Base-by-base conservation (phyloP, 495 filamentous ascomycete genomes). In the Aspergillus funiculosus region DNA sequence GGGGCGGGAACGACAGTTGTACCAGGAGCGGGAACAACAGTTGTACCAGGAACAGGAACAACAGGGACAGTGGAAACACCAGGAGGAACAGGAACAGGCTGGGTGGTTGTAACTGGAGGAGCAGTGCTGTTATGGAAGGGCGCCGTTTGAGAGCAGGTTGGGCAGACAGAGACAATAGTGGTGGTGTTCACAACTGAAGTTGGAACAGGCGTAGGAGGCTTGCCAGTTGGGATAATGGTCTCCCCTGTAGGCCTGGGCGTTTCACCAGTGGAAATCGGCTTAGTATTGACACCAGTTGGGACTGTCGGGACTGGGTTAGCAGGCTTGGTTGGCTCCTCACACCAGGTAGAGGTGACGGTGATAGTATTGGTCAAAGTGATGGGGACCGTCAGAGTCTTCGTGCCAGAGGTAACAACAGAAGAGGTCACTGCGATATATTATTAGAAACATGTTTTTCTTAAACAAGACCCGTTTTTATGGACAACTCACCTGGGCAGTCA, bases 361-460 rank as follows among this genome's bases (percentile, higher is more conserved):
- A 69, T 52, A 47, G 58, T 64, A 60, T 51, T 67, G 36, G 66
- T 69, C 51, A 52, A 25, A 13, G 65, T 68, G 32, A 68, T 52
- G 3, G 66, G 66, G 28, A 68, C 43, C 28, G 58, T 62, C 1
- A 28, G 43, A 43, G 61, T 64, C 46, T 42, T 44, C 25, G 51
- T 57, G 26, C 67, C 67, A 45, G 61, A 56, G 46, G 58, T 64
- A 43, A 63, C 53, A 40, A 53, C 46, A 11, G 59, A 55, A 6
- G 56, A 47, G 48, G 64, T 61, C 32, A 66, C 66, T 68, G 22
- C n/a, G 45, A 18, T 9, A 32, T 20, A 27, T 31, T n/a, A 26
- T 39, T 47, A 35, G 25, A 46, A 8, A n/a, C n/a, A n/a, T n/a
- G n/a, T n/a, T n/a, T n/a, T n/a, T 8, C 3, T 1, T 13, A 6